Base-by-base conservation (phyloP, 2,329 filamentous ascomycete species). In the Colletotrichum plurivorum region DNA sequence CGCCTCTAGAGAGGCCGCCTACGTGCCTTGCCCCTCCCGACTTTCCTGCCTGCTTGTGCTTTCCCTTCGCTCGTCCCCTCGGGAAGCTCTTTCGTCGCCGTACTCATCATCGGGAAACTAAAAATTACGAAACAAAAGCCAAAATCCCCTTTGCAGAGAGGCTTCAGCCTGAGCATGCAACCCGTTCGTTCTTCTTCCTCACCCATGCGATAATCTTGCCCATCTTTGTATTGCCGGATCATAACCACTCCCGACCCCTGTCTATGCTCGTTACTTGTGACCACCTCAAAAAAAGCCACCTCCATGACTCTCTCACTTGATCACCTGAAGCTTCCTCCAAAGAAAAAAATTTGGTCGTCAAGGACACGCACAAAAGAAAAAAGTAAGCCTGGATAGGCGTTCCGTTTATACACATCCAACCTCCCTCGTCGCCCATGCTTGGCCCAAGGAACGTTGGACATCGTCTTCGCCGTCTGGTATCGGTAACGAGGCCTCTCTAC, bases 181-280 rank as follows among this genome's bases (percentile, higher is more conserved):
- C 63, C 52, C 57, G 31, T 31, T 63, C 57, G 43, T 31, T 63
- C 43, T 60, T 66, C 56, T 16, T 63, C 52, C 57, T 27, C 57
- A 53, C 48, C 64, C 57, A 62, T 68, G 67, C 67, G 57, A 36
- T 70, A 68, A 70, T 62, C 64, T 71, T 63, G 36, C 41, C 62
- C 67, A 59, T 65, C 64, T 57, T 60, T 71, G 68, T 72, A 71
- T 72, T 72, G 70, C 60, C 64, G 62, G 54, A 56, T 65, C 53
- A 59, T 60, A 57, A 57, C 51, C 63, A 51, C 56, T 56, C 46
- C 69, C 68, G 52, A 61, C 60, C 64, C 67, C 25, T 71, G 70
- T 71, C 70, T 72, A 72, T 72, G 70, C 64, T 72, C 69, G 60
- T 72, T 69, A 67, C 69, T 71, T 68, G 27, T 64, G 51, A 52